phyloP scores from a whole-genome alignment of 2,329 filamentous ascomycete species.

The Ophiocordyceps robertsii region DNA sequence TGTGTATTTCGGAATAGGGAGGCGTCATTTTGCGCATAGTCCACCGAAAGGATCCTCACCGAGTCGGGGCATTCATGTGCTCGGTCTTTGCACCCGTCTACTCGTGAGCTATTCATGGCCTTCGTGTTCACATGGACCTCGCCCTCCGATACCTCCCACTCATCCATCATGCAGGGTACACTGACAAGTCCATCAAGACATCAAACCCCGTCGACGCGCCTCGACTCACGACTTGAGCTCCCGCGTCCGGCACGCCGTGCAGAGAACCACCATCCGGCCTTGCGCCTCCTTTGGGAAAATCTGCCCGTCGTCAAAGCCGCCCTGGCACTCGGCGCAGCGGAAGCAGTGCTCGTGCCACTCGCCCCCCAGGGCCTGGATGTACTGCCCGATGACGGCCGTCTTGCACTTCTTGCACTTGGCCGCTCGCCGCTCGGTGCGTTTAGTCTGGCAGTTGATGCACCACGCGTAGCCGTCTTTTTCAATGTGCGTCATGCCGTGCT shows the following conservation, averaged over 20 bases:
- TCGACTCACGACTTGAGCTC: conserved; percentile 39
- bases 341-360: conserved; percentile 96
- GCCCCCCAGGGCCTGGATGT: conserved; percentile 73
- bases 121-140: not conserved
- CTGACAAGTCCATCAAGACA: not conserved
- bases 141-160: not conserved
- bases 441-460: conserved; percentile 88
- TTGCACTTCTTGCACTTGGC: conserved; percentile 81
- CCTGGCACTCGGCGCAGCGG: conserved; percentile 53
- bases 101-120: too few species aligned
- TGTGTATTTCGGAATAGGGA: not conserved
- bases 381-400: conserved; percentile 74
- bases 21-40: not conserved
- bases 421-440: conserved; percentile 74
- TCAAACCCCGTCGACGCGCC: conserved; percentile 5
- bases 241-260: conserved; percentile 44
- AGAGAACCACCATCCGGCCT: conserved; percentile 40
- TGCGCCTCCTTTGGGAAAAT: conserved; percentile 45
- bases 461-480: conserved; percentile 97
- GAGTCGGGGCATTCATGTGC: too few species aligned
- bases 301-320: conserved; percentile 50
- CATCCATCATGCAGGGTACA: not conserved
- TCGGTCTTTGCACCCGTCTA: too few species aligned
- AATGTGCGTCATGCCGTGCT: conserved; percentile 54
- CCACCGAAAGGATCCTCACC: not conserved